Percentiles rank a stretch among this genome's conserved stretches.
These are phyloP conservation scores for Solanum virginianum DNA, from an alignment of 257 asterid species.

Conservation along the genomic window DNA sequence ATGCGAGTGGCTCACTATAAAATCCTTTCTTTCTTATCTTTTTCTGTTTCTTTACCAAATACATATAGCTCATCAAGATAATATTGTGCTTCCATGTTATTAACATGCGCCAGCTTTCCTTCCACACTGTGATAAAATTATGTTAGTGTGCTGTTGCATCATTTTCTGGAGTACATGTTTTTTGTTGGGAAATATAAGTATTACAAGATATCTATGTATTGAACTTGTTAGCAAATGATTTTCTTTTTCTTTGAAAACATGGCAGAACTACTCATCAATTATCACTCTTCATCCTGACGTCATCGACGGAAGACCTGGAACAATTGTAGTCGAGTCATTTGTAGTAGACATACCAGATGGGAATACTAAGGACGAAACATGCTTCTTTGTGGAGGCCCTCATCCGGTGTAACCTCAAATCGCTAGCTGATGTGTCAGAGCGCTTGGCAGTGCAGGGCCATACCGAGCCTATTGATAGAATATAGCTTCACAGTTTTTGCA, in stretches of 20 bases:
- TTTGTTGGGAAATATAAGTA: not conserved
- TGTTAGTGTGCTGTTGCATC: not conserved
- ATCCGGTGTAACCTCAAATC: conserved; percentile 10
- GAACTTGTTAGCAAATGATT: not conserved
- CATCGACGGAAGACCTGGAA: conserved; percentile 8
- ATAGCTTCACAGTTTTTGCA: not conserved
- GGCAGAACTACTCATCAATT: conserved; percentile 6
- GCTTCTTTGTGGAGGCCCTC: conserved; percentile 11
- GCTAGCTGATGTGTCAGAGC: conserved; percentile 6
- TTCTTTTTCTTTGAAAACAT: not conserved
- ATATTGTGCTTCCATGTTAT: not conserved
- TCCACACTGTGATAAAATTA: not conserved
- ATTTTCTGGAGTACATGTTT: not conserved
- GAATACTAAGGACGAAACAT: conserved; percentile 6
- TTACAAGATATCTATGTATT: not conserved
- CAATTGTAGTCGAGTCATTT: conserved; percentile 6
- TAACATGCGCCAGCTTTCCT: not conserved
- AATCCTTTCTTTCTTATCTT: not conserved
- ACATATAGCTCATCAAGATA: not conserved
- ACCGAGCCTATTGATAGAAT: conserved; percentile 6
- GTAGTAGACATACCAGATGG: conserved; percentile 7
- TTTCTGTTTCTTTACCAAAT: not conserved
- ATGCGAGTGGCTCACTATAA: not conserved
- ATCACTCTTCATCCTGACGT: conserved; percentile 4
- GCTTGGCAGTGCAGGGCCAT: conserved; percentile 6